Base-by-base conservation (phyloP, 805 yeast genomes). In the Suhomyces canberraensis region DNA sequence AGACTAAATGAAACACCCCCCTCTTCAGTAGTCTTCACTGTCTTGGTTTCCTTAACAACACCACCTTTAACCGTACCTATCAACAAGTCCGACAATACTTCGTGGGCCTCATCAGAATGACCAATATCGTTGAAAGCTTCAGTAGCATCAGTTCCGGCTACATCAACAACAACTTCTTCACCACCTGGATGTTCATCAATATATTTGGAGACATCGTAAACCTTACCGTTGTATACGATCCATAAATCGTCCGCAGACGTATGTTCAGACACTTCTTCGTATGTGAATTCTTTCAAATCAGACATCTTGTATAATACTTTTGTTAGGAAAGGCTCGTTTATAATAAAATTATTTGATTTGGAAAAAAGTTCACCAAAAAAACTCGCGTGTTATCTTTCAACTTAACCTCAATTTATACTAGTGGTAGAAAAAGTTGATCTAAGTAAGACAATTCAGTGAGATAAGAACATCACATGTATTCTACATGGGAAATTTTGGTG, bases 91-190 rank as follows among this genome's bases (percentile, higher is more conserved):
- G 66, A 71, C 52, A 93, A 70, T 49, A 83, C 71, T 51, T 83
- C 93, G 50, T 81, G 79, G 27, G 99, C 98, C 49, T 90, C 96
- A 45, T 90, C 97, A 24, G 98, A 88, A 67, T 93, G 99, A 24
- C 99, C 99, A 58, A 93, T 90, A 56, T 88, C 96, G 48, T 68
- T 60, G 45, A 68, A 69, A 3, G 69, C 72, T 48, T 66, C 73
- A 33, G 73, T 69, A 35, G 72, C 71, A 47, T 68, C 73, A 11
- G 56, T 51, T 19, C 73, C 73, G 16, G 71, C 73, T 36, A 52
- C 56, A 47, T 69, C 74, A 33, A 58, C 55, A 37, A 68, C 55
- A 32, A 69, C 73, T 52, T 68, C 74, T 48, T 69, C 73, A 35
- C 74, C 74, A 49, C 74, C 73, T 8, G 73, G 73, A 51, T 69